phyloP scores from a whole-genome alignment of 2,329 filamentous ascomycete genomes.

The Aspergillus vadensis region DNA sequence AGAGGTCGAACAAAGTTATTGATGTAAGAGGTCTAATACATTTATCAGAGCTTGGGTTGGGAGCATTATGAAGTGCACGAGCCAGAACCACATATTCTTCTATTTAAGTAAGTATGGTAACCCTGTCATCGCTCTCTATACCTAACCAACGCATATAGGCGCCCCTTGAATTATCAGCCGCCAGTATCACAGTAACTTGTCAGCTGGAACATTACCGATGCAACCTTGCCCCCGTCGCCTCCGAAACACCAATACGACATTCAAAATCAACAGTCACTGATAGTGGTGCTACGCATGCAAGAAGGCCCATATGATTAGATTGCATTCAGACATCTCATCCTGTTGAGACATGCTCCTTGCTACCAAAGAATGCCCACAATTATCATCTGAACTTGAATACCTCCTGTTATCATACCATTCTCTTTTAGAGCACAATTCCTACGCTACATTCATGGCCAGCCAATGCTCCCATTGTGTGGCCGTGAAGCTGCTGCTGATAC shows the following conservation, averaged over 20 bases:
- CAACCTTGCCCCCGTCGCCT: not conserved
- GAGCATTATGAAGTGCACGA: constrained; percentile 99
- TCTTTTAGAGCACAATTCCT: constrained; percentile 21
- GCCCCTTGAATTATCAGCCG: constrained; percentile 81
- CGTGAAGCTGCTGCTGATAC: constrained; percentile 77
- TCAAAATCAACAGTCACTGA: constrained; percentile 6
- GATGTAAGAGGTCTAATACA: constrained; percentile 7
- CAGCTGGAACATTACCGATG: not conserved
- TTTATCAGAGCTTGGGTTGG: constrained; percentile 85
- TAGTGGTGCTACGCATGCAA: constrained; percentile 8
- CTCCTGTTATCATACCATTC: constrained; percentile 4
- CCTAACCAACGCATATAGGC: constrained; percentile 53
- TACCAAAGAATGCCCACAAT: constrained; percentile 19
- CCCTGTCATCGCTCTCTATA: constrained; percentile 27
- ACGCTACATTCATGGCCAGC: constrained; percentile 67
- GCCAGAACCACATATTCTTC: constrained; percentile 94
- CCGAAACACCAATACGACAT: not conserved
- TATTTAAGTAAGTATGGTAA: constrained; percentile 80
- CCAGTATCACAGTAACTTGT: constrained; percentile 49
- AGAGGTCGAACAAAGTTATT: not conserved
- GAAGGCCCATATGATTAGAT: constrained; percentile 14
- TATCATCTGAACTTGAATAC: constrained; percentile 13
- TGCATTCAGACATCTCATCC: constrained; percentile 28
- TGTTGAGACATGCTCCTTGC: constrained; percentile 32
- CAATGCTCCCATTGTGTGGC: constrained; percentile 83